Conservation (phyloP, 805 yeast genomes). For the Saturnispora zaruensis region DNA sequence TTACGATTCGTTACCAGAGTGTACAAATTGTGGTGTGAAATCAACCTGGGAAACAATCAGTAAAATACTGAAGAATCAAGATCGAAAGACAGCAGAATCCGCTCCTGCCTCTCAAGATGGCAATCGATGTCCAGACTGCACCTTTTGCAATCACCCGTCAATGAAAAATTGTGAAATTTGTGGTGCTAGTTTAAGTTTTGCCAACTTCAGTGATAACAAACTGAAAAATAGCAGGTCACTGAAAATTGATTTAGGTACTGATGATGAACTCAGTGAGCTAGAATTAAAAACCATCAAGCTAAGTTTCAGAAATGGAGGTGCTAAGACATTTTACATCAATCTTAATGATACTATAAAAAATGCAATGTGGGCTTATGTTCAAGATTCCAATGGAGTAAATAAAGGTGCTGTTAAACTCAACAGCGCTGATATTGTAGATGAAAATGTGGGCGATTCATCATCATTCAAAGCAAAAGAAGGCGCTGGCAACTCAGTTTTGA, state of each 20-base stretch:
- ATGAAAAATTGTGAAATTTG: constrained; percentile 80
- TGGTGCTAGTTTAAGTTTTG: constrained; percentile 44
- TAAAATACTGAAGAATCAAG: constrained; percentile 9
- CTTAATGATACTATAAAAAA: constrained; percentile 38
- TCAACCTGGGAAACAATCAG: constrained; percentile 32
- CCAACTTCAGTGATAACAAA: constrained; percentile 7
- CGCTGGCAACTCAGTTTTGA: background rate
- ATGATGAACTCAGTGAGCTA: constrained; percentile 12
- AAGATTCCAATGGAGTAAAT: constrained; percentile 24
- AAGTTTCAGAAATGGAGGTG: constrained; percentile 72
- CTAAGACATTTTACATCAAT: constrained; percentile 41
- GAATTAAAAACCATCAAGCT: constrained; percentile 42
- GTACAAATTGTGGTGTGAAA: constrained; percentile 57
- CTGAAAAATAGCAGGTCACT: background rate
- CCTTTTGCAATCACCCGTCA: constrained; percentile 78
- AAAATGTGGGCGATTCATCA: no score
- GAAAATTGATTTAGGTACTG: constrained; percentile 1
- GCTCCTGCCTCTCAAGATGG: constrained; percentile 24
- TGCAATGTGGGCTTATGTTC: constrained; percentile 37
- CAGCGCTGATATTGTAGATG: background rate
- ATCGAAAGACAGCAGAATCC: background rate
- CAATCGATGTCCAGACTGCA: constrained; percentile 38
- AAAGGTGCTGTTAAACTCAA: constrained; percentile 28
- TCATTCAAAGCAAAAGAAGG: background rate
- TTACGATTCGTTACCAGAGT: constrained; percentile 32